A percentile compares a stretch with the other conserved stretches of the same genome.
phyloP scores from a whole-genome alignment of 1,284 basidiomycete species.

The Puccinia polysora region DNA sequence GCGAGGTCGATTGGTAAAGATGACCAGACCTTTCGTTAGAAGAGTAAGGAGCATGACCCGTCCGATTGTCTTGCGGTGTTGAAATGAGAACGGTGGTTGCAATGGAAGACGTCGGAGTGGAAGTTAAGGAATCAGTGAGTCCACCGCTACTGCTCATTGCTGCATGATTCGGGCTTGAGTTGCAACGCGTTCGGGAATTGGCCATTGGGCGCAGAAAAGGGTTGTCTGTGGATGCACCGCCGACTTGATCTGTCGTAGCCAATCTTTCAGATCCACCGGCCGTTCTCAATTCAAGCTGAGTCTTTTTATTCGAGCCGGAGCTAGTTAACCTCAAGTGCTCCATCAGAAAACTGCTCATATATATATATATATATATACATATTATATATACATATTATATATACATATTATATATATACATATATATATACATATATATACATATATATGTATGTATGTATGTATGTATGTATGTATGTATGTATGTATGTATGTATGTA shows the following conservation, averaged over 20 bases:
- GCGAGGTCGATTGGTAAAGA: neutral
- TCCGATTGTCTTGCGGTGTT: constrained; percentile 5
- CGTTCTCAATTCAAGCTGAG: neutral
- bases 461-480: too few species aligned
- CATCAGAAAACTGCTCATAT: constrained; percentile 39
- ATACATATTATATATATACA: too few species aligned
- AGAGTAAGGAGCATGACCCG: neutral
- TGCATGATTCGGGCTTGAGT: constrained; percentile 4
- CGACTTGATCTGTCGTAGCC: constrained; percentile 8
- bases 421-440: too few species aligned
- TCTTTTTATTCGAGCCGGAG: neutral
- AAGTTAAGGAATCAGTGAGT: neutral
- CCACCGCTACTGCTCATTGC: neutral
- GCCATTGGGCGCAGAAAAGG: neutral
- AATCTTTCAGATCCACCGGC: constrained; percentile 23
- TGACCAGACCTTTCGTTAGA: neutral
- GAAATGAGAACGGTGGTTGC: constrained; percentile 6
- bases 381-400: too few species aligned
- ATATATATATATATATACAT: too few species aligned
- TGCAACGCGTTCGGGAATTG: neutral
- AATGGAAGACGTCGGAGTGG: constrained; percentile 7
- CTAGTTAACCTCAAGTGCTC: constrained; percentile 30
- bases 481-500: too few species aligned
- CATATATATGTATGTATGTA: too few species aligned
- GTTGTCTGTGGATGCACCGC: constrained; percentile 15